A percentile compares a stretch with the other conserved stretches of the same genome.
phyloP scores from a whole-genome alignment of 768 basidiomycete species.

The Lentinula aciculospora region DNA sequence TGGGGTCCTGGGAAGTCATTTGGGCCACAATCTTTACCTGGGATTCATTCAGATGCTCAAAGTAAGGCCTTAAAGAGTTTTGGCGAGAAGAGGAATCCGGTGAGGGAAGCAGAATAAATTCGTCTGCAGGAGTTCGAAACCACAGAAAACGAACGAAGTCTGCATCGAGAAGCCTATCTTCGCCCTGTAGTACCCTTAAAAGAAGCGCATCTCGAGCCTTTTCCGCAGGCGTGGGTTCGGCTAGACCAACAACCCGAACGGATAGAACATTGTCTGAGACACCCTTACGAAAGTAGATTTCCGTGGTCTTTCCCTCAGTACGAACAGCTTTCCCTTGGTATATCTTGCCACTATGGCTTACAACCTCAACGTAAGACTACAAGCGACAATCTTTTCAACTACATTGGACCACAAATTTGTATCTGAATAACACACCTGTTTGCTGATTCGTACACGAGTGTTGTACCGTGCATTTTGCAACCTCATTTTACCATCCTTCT shows the following conservation, averaged over 20 bases:
- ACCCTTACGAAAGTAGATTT: conserved; percentile 19
- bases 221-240: conserved; percentile 33
- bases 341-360: conserved; percentile 22
- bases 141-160: conserved; percentile 33
- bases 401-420: background rate
- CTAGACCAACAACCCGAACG: conserved; percentile 36
- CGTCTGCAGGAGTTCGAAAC: conserved; percentile 25
- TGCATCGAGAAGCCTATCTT: conserved; percentile 20
- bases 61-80: background rate
- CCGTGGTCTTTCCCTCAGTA: conserved; percentile 29
- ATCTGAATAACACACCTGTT: conserved; percentile 26
- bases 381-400: background rate
- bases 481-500: conserved; percentile 21
- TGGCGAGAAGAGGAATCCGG: background rate
- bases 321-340: conserved; percentile 25
- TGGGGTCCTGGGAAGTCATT: conserved; percentile 25
- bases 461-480: conserved; percentile 36
- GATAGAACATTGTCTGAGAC: conserved; percentile 18
- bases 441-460: conserved; percentile 28
- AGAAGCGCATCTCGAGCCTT: conserved; percentile 31
- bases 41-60: conserved; percentile 26
- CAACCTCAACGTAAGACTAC: conserved; percentile 28
- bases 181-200: conserved; percentile 27
- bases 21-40: conserved; percentile 29
- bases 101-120: background rate